Evolutionary conservation across 2,329 filamentous ascomycete species (phyloP).

Genomic region (Chrysoporthe austroafricana): DNA sequence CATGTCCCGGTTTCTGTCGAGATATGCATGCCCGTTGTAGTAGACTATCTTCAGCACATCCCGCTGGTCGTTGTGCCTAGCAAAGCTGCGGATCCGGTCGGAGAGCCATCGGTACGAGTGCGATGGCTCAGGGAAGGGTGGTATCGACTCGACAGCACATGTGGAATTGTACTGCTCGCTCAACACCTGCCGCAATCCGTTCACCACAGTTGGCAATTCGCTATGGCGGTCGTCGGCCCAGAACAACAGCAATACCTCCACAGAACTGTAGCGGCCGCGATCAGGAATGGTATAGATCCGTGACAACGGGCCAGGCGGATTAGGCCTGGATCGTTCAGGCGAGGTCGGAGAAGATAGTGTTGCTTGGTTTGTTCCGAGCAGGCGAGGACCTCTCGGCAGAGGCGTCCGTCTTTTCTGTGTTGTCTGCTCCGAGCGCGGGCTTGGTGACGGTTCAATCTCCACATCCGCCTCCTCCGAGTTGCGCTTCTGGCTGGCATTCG

Average conservation of each 20-base stretch:
- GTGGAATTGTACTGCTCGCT: constrained; percentile 57
- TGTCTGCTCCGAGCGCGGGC: constrained; percentile 38
- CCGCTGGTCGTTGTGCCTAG: constrained; percentile 56
- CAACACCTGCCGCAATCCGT: constrained; percentile 55
- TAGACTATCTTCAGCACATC: constrained; percentile 63
- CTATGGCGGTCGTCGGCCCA: constrained; percentile 60
- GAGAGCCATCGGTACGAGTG: constrained; percentile 60
- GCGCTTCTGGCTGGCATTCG: constrained; percentile 42
- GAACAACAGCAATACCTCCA: constrained; percentile 56
- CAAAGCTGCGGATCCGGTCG: constrained; percentile 55
- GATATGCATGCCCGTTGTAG: constrained; percentile 58
- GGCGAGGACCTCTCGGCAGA: constrained; percentile 58
- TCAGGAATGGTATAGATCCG: constrained; percentile 48
- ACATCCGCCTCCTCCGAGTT: constrained; percentile 61
- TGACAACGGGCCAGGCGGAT: neutral
- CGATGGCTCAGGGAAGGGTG: constrained; percentile 51
- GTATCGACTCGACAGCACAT: constrained; percentile 54
- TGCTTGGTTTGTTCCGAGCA: constrained; percentile 49
- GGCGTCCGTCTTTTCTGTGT: constrained; percentile 58
- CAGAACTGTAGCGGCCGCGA: constrained; percentile 58
- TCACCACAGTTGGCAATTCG: constrained; percentile 45
- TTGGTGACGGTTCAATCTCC: constrained; percentile 44
- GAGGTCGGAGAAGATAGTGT: constrained; percentile 2
- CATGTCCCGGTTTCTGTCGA: constrained; percentile 61
- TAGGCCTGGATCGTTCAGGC: neutral